A percentile compares a stretch with the other conserved stretches of the same genome.
Evolutionary conservation across 225 moss, liverwort and hornwort species (phyloP).

Genomic region (Thuidium tamariscinum): DNA sequence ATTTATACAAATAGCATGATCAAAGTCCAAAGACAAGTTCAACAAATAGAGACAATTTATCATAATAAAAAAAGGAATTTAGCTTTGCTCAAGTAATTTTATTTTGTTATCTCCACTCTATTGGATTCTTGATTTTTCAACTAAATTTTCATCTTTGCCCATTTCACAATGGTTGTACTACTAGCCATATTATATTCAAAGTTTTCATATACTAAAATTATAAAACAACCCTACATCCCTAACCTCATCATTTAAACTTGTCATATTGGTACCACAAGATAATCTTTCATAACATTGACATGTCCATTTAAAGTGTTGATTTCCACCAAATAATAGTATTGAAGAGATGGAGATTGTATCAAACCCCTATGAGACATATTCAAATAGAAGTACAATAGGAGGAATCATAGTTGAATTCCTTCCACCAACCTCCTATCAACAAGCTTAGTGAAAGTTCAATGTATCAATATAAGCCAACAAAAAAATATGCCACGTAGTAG

Average conservation of each 20-base stretch:
- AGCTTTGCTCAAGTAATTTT: too few relatives aligned
- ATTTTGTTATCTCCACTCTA: accelerated
- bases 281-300: accelerated
- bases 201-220: background rate
- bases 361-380: accelerated
- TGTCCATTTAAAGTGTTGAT: background rate
- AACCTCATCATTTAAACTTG: background rate
- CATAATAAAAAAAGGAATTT: background rate
- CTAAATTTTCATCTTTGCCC: background rate
- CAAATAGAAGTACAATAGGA: background rate
- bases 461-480: accelerated
- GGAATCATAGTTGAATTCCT: accelerated
- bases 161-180: background rate
- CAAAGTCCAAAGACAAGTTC: accelerated
- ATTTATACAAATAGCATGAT: background rate
- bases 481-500: background rate
- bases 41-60: background rate
- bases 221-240: background rate
- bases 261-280: background rate
- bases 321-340: background rate
- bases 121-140: background rate
- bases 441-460: background rate
- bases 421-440: accelerated
- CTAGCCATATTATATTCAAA: background rate
- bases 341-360: background rate